Base-by-base conservation (phyloP, 208 protist genomes). In the Trypanosoma theileri region DNA sequence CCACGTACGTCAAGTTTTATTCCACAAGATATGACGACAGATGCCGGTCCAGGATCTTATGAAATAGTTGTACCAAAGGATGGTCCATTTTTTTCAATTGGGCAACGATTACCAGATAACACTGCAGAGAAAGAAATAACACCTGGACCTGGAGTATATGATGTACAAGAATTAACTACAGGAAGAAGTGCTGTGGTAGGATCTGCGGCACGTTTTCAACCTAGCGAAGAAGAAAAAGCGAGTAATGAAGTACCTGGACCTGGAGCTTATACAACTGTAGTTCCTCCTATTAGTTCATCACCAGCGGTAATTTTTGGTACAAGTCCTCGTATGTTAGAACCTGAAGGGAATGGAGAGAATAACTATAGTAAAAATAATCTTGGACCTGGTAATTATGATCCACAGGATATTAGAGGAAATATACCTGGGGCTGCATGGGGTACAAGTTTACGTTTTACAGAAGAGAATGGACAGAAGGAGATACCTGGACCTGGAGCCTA, bases 401-500 rank as follows among this genome's bases (percentile, higher is more conserved):
- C 73, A 42, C 42, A 77, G 24, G 31, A 13, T n/a, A 19, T 48
- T 22, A 48, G 28, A 12, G 28, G 22, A 9, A 19, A 59, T 14
- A n/a, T 46, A 3, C 14, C 56, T 12, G 72, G 72, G 21, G 72
- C 57, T 45, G 58, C 56, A 50, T 71, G 57, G 61, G 17, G 58
- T 58, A 69, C 4, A 13, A 41, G 66, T 28, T 26, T 19, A 16
- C 70, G 68, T 16, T 73, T 73, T 66, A 19, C 48, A 13, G 19
- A 62, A 44, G 55, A n/a, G n/a, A n/a, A 67, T 46, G 48, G 4
- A 51, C 3, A 21, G 0, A 51, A 8, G 17, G 67, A 59, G 0
- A 44, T 57, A 24, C 82, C 82, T 8, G 85, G 85, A 4, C 85
- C 85, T n/a, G 85, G 82, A 16, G 63, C 75, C 22, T 91, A 88